Base-by-base conservation (phyloP, 371 early-diverging fungal species). In the Mortierella sp. region DNA sequence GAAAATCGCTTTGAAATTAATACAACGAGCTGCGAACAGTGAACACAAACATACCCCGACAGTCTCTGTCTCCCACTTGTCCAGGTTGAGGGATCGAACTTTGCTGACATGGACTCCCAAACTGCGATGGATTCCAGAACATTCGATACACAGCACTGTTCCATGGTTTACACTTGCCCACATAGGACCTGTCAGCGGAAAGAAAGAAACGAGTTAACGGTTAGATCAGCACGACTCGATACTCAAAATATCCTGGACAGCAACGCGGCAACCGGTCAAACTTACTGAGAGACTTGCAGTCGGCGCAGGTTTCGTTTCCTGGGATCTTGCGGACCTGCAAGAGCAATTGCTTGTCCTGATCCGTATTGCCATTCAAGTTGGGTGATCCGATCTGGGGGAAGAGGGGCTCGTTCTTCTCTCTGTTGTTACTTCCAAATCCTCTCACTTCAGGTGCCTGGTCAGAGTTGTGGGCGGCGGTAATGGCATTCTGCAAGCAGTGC, bases 91-190 rank as follows among this genome's bases (percentile, higher is more conserved):
- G 0, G 97, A 96, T 70, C 95, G 89, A 39, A 97, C 95, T 86
- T 96, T 96, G 76, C 94, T 94, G 24, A 96, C 91, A 79, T 97
- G 97, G 5, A 96, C 95, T 13, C 99, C 99, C 16, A 98, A 87
- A 45, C 97, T 96, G 74, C 99, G 93, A 86, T 99, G 99, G 41
- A 96, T 93, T 29, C 99, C 98, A 26, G 98, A 97, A 85, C 99
- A 99, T 67, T 96, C 97, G 40, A 99, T 96, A 85, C 99, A 99
- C 50, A 99, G 86, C 55, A 98, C 90, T 8, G 94, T 91, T 29
- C 99, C 99, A 70, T 97, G 91, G 70, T 96, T 97, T 34, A 95
- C 92, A 79, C 95, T 93, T 11, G 97, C 95, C 99, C 99, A 99
- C 76, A 95, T 94, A 10, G 97, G 95, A 48, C 89, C 92, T 70